Evolutionary conservation across 148 eudicot genomes (phyloP).

Genomic region (Talinum fruticosum): DNA sequence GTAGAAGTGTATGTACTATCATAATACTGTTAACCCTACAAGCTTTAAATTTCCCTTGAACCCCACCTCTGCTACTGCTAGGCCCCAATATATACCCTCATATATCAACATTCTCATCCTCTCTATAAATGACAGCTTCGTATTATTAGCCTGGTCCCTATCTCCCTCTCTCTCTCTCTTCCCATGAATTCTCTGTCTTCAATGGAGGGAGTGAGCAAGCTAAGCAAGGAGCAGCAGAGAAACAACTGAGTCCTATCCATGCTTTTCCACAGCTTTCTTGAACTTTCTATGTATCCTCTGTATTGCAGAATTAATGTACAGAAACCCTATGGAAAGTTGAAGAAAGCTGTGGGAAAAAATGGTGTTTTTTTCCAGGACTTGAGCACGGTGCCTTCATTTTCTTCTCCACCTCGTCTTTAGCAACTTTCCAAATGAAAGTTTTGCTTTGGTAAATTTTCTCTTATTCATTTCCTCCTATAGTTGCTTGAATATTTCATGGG

Average conservation of each 20-base stretch:
- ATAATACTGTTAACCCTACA: neutral
- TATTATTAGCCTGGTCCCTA: neutral
- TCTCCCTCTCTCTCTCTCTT: neutral
- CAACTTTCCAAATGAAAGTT: neutral
- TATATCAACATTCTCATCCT: neutral
- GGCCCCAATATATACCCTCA: neutral
- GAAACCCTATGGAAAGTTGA: neutral
- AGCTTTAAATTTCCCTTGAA: neutral
- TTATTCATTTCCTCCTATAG: neutral
- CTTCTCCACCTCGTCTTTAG: neutral
- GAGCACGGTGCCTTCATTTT: neutral
- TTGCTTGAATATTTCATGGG: neutral
- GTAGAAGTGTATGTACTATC: too few species aligned
- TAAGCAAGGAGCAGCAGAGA: neutral
- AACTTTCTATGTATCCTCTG: neutral
- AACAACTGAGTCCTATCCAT: neutral
- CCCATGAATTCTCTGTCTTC: neutral
- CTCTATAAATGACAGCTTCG: neutral
- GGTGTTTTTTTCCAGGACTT: neutral
- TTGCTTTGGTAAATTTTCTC: neutral
- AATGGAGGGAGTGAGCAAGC: neutral
- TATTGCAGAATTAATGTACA: neutral
- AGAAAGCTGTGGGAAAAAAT: neutral
- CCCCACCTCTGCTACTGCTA: too few species aligned
- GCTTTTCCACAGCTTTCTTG: conserved; percentile 8